phyloP scores from a whole-genome alignment of 805 yeast species.

The Ogataea parapolymorpha region DNA sequence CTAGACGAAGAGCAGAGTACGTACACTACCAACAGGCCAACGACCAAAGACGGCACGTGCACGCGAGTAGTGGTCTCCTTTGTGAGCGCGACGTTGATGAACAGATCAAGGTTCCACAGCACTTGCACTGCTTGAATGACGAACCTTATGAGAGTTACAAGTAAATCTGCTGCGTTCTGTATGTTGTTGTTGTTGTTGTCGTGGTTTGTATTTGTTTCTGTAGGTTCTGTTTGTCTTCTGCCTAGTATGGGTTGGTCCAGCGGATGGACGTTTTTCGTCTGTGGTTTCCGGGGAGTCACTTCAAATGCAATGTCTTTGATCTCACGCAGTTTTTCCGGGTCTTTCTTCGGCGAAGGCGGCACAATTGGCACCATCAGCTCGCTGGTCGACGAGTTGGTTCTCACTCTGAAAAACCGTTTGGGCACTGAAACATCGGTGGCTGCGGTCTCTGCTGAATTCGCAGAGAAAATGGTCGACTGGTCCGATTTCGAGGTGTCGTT shows the following conservation, averaged over 20 bases:
- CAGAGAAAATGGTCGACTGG: constrained; percentile 17
- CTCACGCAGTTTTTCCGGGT: constrained; percentile 17
- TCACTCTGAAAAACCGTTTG: constrained; percentile 13
- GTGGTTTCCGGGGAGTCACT: constrained; percentile 13
- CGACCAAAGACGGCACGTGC: constrained; percentile 27
- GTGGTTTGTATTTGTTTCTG: background rate
- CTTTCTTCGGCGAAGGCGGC: constrained; percentile 3
- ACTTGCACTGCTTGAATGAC: constrained; percentile 5
- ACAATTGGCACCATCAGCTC: constrained; percentile 10
- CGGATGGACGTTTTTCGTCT: constrained; percentile 28
- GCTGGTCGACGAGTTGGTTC: constrained; percentile 13
- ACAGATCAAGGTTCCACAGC: constrained; percentile 29
- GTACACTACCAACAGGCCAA: constrained; percentile 16
- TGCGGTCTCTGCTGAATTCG: constrained; percentile 13
- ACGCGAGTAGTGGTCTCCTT: constrained; percentile 21
- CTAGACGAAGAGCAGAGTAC: constrained; percentile 8
- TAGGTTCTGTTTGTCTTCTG: background rate
- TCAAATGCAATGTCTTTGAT: constrained; percentile 32
- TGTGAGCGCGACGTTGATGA: constrained; percentile 25
- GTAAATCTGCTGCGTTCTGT: constrained; percentile 15
- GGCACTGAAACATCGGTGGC: constrained; percentile 8
- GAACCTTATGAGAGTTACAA: constrained; percentile 8
- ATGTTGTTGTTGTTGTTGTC: background rate
- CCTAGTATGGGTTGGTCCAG: constrained; percentile 30
- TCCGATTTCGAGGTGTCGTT: constrained; percentile 19